phyloP scores from a whole-genome alignment of 345 rosid species.

The Excoecaria cochinchinensis region DNA sequence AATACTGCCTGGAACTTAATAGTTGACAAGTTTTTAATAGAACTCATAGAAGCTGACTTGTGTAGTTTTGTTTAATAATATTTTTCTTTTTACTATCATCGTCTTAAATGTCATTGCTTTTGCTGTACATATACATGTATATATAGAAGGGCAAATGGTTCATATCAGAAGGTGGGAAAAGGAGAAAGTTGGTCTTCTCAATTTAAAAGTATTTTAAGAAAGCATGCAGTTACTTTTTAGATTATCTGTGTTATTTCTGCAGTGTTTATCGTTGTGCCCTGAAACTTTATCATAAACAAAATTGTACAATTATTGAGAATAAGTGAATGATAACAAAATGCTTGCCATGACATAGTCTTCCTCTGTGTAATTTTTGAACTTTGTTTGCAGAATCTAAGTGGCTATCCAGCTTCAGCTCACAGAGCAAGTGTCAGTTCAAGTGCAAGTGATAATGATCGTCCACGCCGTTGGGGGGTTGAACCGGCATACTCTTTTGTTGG shows the following conservation, averaged over 20 bases:
- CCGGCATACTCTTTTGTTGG: constrained; percentile 95
- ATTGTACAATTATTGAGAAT: background rate
- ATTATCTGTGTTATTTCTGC: background rate
- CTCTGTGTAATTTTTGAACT: constrained; percentile 13
- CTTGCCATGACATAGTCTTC: background rate
- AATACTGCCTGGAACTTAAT: background rate
- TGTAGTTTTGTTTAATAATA: background rate
- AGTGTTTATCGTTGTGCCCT: background rate
- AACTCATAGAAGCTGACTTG: background rate
- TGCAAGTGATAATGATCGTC: constrained; percentile 65
- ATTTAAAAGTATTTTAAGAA: background rate
- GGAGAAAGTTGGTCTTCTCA: background rate
- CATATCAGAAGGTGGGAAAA: background rate
- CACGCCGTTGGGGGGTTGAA: constrained; percentile 54
- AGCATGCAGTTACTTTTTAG: background rate
- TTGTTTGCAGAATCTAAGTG: constrained; percentile 61
- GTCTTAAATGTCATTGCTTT: background rate
- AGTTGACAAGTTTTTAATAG: background rate
- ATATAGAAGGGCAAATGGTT: background rate
- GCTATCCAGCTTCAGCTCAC: constrained; percentile 56
- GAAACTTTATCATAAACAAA: background rate
- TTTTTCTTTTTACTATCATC: background rate
- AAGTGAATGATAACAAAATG: constrained; percentile 3
- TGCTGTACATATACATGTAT: no score
- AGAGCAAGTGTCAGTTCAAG: constrained; percentile 85